phyloP scores from a whole-genome alignment of 768 basidiomycete genomes.

The Auriscalpium orientale region DNA sequence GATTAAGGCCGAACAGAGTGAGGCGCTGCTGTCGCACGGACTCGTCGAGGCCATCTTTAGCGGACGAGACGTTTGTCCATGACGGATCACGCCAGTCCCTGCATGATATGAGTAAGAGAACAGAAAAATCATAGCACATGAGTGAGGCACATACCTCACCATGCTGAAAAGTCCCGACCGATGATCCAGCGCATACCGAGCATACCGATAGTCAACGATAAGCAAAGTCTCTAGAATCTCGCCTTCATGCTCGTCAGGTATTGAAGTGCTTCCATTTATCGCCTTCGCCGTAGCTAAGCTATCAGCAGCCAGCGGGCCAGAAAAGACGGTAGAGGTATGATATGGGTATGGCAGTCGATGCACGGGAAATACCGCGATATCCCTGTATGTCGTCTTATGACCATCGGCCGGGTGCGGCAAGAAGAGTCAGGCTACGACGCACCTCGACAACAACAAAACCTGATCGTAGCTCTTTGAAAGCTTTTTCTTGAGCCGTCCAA shows the following conservation, averaged over 20 bases:
- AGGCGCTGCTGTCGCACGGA: slow-evolving; percentile 54
- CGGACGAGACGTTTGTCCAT: slow-evolving; percentile 55
- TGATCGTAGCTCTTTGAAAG: slow-evolving; percentile 61
- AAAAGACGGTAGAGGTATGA: slow-evolving; percentile 74
- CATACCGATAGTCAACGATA: slow-evolving; percentile 87
- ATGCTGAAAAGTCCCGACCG: slow-evolving; percentile 75
- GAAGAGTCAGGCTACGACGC: slow-evolving; percentile 19
- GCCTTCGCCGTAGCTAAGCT: slow-evolving; percentile 9
- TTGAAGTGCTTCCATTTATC: slow-evolving; percentile 19
- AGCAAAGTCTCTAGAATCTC: slow-evolving; percentile 45
- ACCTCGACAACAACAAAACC: slow-evolving; percentile 92
- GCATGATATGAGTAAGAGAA: neutral
- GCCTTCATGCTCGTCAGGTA: slow-evolving; percentile 22
- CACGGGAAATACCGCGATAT: slow-evolving; percentile 71
- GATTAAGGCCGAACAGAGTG: slow-evolving; percentile 74
- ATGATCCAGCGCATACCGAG: slow-evolving; percentile 82
- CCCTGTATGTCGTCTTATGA: slow-evolving; percentile 72
- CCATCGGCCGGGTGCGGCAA: slow-evolving; percentile 18
- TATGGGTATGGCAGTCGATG: slow-evolving; percentile 67
- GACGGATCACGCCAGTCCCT: slow-evolving; percentile 88
- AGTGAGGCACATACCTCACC: slow-evolving; percentile 49
- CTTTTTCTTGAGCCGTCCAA: slow-evolving; percentile 76
- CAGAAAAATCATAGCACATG: neutral
- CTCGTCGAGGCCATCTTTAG: slow-evolving; percentile 58
- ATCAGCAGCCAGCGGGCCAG: slow-evolving; percentile 21